phyloP scores from a whole-genome alignment of 129 eudicot genomes.

The Flaveria bidentis region DNA sequence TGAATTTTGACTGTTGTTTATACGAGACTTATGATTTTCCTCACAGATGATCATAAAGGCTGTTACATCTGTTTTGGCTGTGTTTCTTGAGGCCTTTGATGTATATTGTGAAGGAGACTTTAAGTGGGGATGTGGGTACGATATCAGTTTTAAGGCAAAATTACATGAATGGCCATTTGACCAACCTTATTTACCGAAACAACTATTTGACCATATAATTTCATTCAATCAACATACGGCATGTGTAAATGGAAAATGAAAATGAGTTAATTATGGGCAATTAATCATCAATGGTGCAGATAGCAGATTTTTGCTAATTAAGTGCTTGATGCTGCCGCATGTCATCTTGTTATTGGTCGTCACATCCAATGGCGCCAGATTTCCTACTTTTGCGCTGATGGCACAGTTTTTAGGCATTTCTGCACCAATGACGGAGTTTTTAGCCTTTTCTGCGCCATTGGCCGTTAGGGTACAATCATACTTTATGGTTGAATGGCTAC shows the following conservation, averaged over 20 bases:
- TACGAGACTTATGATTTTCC: conserved; percentile 10
- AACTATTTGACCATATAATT: background rate
- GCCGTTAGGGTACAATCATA: background rate
- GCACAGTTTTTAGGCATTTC: background rate
- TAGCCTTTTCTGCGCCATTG: background rate
- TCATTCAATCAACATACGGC: background rate
- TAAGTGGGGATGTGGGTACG: conserved; percentile 89
- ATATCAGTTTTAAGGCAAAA: background rate
- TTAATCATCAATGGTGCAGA: background rate
- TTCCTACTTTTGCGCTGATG: background rate
- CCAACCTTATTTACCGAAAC: background rate
- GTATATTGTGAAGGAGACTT: conserved; percentile 98
- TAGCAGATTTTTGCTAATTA: background rate
- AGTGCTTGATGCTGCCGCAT: background rate
- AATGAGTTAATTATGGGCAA: background rate
- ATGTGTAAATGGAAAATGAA: background rate
- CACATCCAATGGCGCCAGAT: background rate
- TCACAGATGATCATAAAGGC: conserved; percentile 91
- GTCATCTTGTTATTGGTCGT: background rate
- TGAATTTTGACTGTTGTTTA: background rate
- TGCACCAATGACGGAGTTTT: background rate
- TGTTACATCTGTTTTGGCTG: conserved; percentile 72
- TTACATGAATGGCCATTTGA: background rate
- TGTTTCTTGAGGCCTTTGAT: conserved; percentile 77
- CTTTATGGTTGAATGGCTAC: background rate